Conservation (phyloP, 169 alveolate genomes). For the Eimeria tenella region DNA sequence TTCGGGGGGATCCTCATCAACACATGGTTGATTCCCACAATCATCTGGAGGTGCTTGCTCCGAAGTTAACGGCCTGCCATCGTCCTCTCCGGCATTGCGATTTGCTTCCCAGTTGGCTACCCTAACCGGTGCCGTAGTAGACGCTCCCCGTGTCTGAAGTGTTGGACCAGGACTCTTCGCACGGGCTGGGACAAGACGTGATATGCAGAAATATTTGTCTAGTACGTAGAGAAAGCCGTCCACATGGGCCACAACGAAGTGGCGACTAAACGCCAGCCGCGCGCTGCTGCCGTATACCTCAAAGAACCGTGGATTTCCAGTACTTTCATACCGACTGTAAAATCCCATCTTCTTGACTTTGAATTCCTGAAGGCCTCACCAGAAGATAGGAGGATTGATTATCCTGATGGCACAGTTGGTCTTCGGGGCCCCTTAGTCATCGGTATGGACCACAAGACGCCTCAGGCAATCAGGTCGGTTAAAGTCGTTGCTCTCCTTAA, state of each 20-base stretch:
- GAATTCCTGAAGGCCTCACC: not conserved
- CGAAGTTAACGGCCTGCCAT: not conserved
- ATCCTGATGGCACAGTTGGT: slow-evolving; percentile 14
- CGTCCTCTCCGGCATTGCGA: not conserved
- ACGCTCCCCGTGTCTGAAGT: not conserved
- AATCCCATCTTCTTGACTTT: slow-evolving; percentile 9
- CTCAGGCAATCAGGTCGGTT: not conserved
- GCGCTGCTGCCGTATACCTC: slow-evolving; percentile 70
- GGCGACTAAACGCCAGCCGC: slow-evolving; percentile 64
- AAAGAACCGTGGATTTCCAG: slow-evolving; percentile 51
- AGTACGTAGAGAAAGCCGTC: slow-evolving; percentile 66
- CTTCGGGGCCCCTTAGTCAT: not conserved
- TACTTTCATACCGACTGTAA: slow-evolving; percentile 11
- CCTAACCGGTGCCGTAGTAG: not conserved
- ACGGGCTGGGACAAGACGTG: slow-evolving; percentile 47
- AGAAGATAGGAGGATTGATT: not conserved
- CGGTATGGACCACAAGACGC: not conserved
- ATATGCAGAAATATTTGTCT: slow-evolving; percentile 65
- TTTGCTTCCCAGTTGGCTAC: not conserved
- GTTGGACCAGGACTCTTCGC: not conserved
- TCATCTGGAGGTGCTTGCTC: not conserved
- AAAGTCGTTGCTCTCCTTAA: not conserved
- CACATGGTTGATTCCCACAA: not conserved
- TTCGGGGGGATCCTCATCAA: not conserved
- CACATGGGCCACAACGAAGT: slow-evolving; percentile 64